These are phyloP conservation scores for Arxiozyma bovina DNA, from an alignment of 1,139 yeast genomes.

Conservation along the genomic window DNA sequence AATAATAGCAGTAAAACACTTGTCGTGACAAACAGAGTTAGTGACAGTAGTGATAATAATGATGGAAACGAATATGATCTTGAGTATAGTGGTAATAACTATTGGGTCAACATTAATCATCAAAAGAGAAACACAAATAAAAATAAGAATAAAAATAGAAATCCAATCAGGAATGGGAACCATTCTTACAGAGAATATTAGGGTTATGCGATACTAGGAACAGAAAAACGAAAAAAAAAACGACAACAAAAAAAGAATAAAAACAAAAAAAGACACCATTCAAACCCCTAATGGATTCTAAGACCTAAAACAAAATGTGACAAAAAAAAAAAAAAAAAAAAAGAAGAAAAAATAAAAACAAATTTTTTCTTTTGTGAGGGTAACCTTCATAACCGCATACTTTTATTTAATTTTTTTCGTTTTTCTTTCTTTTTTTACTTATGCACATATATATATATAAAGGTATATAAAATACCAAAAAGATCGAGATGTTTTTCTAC, in stretches of 20 bases:
- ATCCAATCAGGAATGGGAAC: background rate
- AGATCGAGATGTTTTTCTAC: too few relatives aligned
- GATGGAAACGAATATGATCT: background rate
- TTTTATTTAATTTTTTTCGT: too few relatives aligned
- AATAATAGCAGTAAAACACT: conserved; percentile 1
- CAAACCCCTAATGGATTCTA: too few relatives aligned
- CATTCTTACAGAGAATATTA: background rate
- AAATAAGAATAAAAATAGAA: too few relatives aligned
- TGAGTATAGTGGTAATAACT: background rate
- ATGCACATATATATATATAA: too few relatives aligned
- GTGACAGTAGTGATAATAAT: background rate
- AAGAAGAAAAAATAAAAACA: too few relatives aligned
- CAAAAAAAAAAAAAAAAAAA: too few relatives aligned
- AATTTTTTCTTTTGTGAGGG: background rate
- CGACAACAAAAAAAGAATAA: too few relatives aligned
- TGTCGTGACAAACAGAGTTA: background rate
- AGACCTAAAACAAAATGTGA: background rate
- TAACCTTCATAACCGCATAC: background rate
- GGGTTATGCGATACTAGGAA: background rate
- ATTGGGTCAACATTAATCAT: background rate
- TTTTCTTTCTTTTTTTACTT: background rate
- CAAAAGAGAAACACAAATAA: background rate
- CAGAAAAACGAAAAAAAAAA: too few relatives aligned
- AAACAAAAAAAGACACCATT: too few relatives aligned
- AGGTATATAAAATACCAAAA: too few relatives aligned